Evolutionary conservation across 139 green algal species (phyloP), one percentile per base, ranked within the genome.

Genomic region (Coccomyxa sp.): DNA sequence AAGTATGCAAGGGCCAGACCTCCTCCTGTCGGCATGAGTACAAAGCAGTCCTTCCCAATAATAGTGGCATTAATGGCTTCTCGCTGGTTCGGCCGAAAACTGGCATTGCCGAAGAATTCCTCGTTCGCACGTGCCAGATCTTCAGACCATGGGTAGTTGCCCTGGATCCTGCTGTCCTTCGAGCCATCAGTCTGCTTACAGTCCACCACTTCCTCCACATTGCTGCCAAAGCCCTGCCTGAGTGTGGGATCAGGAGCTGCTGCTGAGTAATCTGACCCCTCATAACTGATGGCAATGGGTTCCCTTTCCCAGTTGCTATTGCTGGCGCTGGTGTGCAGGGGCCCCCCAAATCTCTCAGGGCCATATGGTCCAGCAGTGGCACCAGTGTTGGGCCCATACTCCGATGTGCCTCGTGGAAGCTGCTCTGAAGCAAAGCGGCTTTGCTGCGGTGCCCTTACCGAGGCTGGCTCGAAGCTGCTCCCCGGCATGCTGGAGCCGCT

Each of bases 11-110:
- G 38, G 7, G 38, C 3, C 78, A 57, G n/a, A 87, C 83, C 85
- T 78, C 84, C 85, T 32, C 92, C 92, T 17, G 94, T 97, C 9
- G 94, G 94, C 94, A 97, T 97, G 30, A 98, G 87, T 59, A 97
- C 94, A 83, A 97, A 97, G n/a, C 91, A 87, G 88, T 98, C 94
- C 30, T 85, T 82, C 11, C 82, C 77, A 12, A 82, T 85, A 82
- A 98, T 79, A 9, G 92, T 93, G 28, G 94, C 94, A 80, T 97
- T 96, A 63, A 97, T 94, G 66, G 94, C 87, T 81, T 92, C 79
- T 66, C 84, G 77, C 90, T 98, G 94, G 82, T 93, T 92, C 13
- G 80, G 63, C 13, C 94, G 87, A 82, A 97, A 97, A n/a, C 45
- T 82, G 18, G 14, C 79, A 86, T 95, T 94, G 51, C 94, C 93